Conservation (phyloP, 352 stramenopile genomes). For the Globisporangium mamillatum region DNA sequence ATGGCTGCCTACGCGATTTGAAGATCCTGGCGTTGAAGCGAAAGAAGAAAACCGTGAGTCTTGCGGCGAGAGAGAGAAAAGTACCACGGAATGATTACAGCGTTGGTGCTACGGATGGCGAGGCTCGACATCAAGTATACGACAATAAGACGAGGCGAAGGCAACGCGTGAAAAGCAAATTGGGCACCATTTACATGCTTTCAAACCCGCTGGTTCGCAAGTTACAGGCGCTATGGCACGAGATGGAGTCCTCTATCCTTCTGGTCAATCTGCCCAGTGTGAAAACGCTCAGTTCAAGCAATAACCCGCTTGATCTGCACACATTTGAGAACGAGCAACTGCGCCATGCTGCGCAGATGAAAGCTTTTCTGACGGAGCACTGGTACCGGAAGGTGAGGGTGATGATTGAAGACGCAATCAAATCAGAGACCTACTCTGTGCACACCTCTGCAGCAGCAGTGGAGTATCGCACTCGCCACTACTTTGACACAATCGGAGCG, state of each 20-base stretch:
- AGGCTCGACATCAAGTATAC: slow-evolving; percentile 2
- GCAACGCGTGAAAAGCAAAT: slow-evolving; percentile 39
- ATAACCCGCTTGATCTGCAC: slow-evolving; percentile 36
- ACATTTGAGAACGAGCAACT: slow-evolving; percentile 58
- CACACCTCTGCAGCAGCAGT: slow-evolving; percentile 23
- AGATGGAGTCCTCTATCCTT: slow-evolving; percentile 39
- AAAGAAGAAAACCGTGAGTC: background rate
- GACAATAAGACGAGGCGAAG: slow-evolving; percentile 27
- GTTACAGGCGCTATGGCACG: slow-evolving; percentile 63
- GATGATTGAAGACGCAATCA: slow-evolving; percentile 45
- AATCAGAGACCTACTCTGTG: slow-evolving; percentile 26
- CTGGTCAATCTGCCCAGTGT: slow-evolving; percentile 48
- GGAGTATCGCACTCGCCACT: slow-evolving; percentile 32
- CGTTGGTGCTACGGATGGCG: background rate
- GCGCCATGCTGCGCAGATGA: slow-evolving; percentile 38
- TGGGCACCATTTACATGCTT: slow-evolving; percentile 44
- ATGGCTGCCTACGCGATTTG: slow-evolving; percentile 53
- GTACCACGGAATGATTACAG: background rate
- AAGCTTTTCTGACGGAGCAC: slow-evolving; percentile 43
- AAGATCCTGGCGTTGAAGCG: slow-evolving; percentile 28
- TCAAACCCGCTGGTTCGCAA: slow-evolving; percentile 44
- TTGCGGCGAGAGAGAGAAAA: background rate
- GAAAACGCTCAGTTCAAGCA: slow-evolving; percentile 22
- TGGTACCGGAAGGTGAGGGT: slow-evolving; percentile 52
- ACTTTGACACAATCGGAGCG: slow-evolving; percentile 59